Base-by-base conservation (phyloP, 345 rosid genomes). In the Citrus australasica region DNA sequence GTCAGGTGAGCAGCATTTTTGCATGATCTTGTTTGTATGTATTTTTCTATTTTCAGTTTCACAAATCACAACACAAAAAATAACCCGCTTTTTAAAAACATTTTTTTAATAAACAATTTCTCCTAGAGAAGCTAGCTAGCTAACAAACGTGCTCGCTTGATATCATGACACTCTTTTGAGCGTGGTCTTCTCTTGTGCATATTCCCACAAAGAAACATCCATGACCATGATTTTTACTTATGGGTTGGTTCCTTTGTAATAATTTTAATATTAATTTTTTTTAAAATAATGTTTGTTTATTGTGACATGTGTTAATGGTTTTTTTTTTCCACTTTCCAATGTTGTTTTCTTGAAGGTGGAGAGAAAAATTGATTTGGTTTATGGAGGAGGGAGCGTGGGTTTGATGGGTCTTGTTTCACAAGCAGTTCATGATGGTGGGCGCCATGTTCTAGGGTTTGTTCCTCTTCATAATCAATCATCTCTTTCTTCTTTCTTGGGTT, bases 341-440 rank as follows among this genome's bases (percentile, higher is more conserved):
- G 87, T 40, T 46, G 73, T 11, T 28, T 66, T 33, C 1, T 27
- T 33, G 87, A 80, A 94, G 98, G 98, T 94, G 89, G 97, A 93
- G 80, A 90, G 88, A 84, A 90, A 91, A 84, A 93, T 93, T 90
- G 98, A 94, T 86, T 85, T 94, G 91, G 98, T 94, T 67, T 94
- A 93, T 80, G 98, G 98, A 82, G 98, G 98, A 74, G 97, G 98
- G 66, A 93, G 98, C 93, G 92, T 93, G 89, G 98, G 98, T 64
- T 88, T 94, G 83, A 94, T 94, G 98, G 98, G 98, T 83, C 95
- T 94, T 76, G 95, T 94, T 83, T 94, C 98, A 86, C 98, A 94
- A 80, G 98, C 94, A 46, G 98, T 93, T 89, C 97, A 92, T 93
- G 93, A 90, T 93, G 98, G 97, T 73, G 98, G 98, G 81, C 98